Evolutionary conservation across 768 basidiomycete genomes (phyloP), one percentile per base, ranked within the genome.

Genomic region (Lactifluus volemus): DNA sequence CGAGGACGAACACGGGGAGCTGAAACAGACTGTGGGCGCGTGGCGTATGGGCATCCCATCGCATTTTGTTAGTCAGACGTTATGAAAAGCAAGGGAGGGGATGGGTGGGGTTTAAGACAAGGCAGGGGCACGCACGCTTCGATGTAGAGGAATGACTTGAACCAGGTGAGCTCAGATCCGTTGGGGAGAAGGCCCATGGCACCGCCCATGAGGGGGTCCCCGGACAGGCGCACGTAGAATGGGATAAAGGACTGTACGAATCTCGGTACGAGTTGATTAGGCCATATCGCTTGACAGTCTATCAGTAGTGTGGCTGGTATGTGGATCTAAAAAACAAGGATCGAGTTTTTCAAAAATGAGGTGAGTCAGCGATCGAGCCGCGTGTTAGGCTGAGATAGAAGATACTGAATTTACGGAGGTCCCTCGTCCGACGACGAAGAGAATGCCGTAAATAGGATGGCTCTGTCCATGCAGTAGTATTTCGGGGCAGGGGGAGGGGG

Each of bases 1-100:
- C 88, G n/a, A 92, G 60, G 48, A 91, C 66, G 69, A 92, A 92
- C 0, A 85, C 79, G 0, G 92, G 92, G 0, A 92, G 72, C 68
- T 92, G 91, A 70, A 88, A 86, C 53, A 82, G 63, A 15, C 85
- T 86, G 32, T 34, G 32, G 32, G 44, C 8, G 19, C 2, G 49
- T n/a, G 9, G 32, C 32, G 9, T 34, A 34, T 25, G 25, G 25
- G 25, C 25, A 25, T 25, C 25, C 25, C 25, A 25, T 25, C n/a
- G 29, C 10, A 45, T 38, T 6, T 32, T 5, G 44, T 42, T 14
- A 19, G 19, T 29, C 42, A 44, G 44, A 30, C 19, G 11, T 0
- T 32, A 32, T 17, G 29, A 12, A 3, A 3, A 17, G 14, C 41
- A 19, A 34, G 32, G 1, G 29, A 1, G n/a, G 39, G 17, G 32